These are phyloP conservation scores for Fusarium sp. DNA, from an alignment of 2,329 filamentous ascomycete species.

Conservation along the genomic window DNA sequence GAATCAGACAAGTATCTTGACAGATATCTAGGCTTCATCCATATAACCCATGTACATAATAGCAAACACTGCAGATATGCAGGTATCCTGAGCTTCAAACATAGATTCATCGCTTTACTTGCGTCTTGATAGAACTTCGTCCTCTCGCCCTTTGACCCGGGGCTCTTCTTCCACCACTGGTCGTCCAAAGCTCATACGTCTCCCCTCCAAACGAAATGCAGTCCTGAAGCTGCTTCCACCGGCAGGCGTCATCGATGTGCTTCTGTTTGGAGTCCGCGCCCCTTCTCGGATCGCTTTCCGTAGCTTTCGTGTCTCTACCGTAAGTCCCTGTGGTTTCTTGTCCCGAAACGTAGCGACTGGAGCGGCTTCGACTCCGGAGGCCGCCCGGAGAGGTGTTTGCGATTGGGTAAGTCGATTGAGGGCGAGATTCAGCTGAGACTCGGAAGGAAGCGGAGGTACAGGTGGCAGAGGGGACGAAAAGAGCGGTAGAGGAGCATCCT, in stretches of 20 bases:
- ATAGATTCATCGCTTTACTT: conserved; percentile 12
- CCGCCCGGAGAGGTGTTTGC: conserved; percentile 6
- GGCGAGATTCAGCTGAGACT: conserved; percentile 29
- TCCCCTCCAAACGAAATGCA: conserved; percentile 32
- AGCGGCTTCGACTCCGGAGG: background rate
- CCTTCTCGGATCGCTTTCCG: conserved; percentile 38
- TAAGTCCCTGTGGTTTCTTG: conserved; percentile 43
- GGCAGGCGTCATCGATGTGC: conserved; percentile 1
- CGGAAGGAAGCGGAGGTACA: conserved; percentile 40
- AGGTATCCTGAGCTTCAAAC: background rate
- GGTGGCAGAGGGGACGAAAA: conserved; percentile 41
- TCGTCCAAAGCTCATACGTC: conserved; percentile 16
- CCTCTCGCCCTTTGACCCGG: conserved; percentile 12
- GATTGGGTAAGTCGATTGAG: conserved; percentile 16
- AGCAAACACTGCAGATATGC: conserved; percentile 4
- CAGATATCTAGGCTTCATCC: background rate
- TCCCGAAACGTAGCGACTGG: conserved; percentile 31
- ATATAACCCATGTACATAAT: background rate
- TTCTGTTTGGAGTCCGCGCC: conserved; percentile 23
- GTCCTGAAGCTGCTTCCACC: conserved; percentile 26
- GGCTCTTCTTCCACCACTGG: conserved; percentile 2
- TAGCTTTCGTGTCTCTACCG: conserved; percentile 40
- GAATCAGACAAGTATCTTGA: background rate
- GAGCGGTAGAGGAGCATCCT: conserved; percentile 38
- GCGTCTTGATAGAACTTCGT: conserved; percentile 27